phyloP scores from a whole-genome alignment of 139 green algal species.

The Parachlorella kessleri region DNA sequence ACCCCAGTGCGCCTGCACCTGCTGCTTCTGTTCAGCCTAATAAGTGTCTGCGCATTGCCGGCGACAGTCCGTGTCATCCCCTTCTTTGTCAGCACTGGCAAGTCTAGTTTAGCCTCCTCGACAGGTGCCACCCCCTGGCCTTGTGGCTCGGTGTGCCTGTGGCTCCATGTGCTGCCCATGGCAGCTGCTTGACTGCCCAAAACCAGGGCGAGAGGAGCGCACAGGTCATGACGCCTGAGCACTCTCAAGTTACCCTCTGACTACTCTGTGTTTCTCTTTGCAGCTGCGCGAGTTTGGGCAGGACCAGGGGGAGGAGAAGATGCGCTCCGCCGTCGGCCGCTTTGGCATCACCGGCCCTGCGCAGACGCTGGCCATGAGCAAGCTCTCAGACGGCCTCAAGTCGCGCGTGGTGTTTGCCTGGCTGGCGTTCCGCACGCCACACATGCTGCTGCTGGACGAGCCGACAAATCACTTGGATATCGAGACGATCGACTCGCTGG shows the following conservation, averaged over 20 bases:
- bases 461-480: constrained; percentile 95
- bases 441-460: constrained; percentile 94
- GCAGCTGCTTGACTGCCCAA: too few species aligned
- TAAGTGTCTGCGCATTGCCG: too few species aligned
- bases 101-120: too few species aligned
- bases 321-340: constrained; percentile 66
- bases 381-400: constrained; percentile 93
- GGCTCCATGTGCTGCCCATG: too few species aligned
- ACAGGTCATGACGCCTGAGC: too few species aligned
- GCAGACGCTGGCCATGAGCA: constrained; percentile 77
- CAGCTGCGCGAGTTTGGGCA: constrained; percentile 33
- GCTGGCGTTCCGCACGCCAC: constrained; percentile 80
- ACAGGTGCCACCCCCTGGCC: too few species aligned
- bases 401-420: constrained; percentile 91
- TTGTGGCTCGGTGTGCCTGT: too few species aligned
- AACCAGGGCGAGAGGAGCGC: too few species aligned
- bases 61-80: too few species aligned
- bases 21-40: not conserved
- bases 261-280: not conserved
- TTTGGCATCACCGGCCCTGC: constrained; percentile 79
- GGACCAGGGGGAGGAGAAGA: constrained; percentile 64
- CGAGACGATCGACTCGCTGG: constrained; percentile 96
- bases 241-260: too few species aligned
- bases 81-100: too few species aligned
- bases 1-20: not conserved